phyloP scores from a whole-genome alignment of 2,329 filamentous ascomycete species.

The Penicillium sp. region DNA sequence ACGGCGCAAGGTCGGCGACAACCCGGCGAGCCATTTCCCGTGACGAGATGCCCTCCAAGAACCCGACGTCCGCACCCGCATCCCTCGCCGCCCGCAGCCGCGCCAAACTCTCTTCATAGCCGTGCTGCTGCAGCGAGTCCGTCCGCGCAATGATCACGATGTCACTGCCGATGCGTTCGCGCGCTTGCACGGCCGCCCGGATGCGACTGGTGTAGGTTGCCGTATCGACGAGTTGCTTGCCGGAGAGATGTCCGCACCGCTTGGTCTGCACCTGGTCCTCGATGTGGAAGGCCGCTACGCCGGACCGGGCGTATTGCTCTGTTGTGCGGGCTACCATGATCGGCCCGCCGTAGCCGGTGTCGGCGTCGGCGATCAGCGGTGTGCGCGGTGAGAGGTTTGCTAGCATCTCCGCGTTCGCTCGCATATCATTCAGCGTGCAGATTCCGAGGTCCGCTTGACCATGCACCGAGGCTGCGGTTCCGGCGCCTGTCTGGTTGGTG shows the following conservation, averaged over 20 bases:
- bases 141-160: slow-evolving; percentile 41
- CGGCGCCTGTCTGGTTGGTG: slow-evolving; percentile 42
- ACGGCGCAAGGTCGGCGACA: slow-evolving; percentile 31
- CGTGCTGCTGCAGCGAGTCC: slow-evolving; percentile 30
- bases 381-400: slow-evolving; percentile 43
- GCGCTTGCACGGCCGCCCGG: slow-evolving; percentile 31
- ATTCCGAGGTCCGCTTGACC: slow-evolving; percentile 46
- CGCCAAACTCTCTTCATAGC: slow-evolving; percentile 35
- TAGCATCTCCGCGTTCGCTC: slow-evolving; percentile 47
- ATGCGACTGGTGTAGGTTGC: slow-evolving; percentile 31
- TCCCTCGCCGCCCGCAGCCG: slow-evolving; percentile 35
- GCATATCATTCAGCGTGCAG: slow-evolving; percentile 46
- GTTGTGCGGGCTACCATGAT: slow-evolving; percentile 44
- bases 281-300: slow-evolving; percentile 50
- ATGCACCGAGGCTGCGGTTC: slow-evolving; percentile 42
- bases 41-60: slow-evolving; percentile 36
- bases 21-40: slow-evolving; percentile 31
- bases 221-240: slow-evolving; percentile 33
- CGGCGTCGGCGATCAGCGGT: slow-evolving; percentile 48
- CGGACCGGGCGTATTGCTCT: slow-evolving; percentile 44
- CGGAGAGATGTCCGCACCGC: slow-evolving; percentile 35
- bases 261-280: slow-evolving; percentile 49
- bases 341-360: slow-evolving; percentile 49
- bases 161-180: slow-evolving; percentile 31
- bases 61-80: slow-evolving; percentile 36